Evolutionary conservation across 805 yeast species (phyloP).

Genomic region (Maudiozyma turicensis): DNA sequence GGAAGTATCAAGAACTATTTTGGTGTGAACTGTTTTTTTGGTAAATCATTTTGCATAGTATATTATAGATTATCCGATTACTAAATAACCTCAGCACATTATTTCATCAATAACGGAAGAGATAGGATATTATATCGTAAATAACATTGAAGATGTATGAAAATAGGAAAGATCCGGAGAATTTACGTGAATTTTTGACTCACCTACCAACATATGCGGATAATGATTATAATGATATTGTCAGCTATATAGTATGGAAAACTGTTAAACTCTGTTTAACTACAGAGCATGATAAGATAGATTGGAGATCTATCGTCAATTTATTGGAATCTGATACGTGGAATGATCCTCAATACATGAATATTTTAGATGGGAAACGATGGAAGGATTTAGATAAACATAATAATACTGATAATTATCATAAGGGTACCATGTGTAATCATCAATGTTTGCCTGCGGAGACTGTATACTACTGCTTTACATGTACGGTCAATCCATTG

Average conservation of each 20-base stretch:
- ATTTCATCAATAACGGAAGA: neutral
- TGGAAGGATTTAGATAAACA: slow-evolving; percentile 12
- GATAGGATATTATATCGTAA: neutral
- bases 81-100: neutral
- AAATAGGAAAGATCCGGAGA: slow-evolving; percentile 6
- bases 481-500: slow-evolving; percentile 25
- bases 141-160: neutral
- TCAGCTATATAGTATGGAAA: slow-evolving; percentile 24
- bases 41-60: no score
- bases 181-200: slow-evolving; percentile 20
- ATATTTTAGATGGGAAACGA: slow-evolving; percentile 5
- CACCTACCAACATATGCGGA: slow-evolving; percentile 19
- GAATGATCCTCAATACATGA: slow-evolving; percentile 13
- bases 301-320: slow-evolving; percentile 17
- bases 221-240: slow-evolving; percentile 18
- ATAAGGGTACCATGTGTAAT: slow-evolving; percentile 20
- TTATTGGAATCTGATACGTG: slow-evolving; percentile 14
- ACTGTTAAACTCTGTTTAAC: slow-evolving; percentile 11
- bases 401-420: slow-evolving; percentile 7
- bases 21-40: no score
- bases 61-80: no score
- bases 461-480: slow-evolving; percentile 26
- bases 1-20: no score
- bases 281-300: slow-evolving; percentile 8
- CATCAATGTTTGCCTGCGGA: slow-evolving; percentile 22